A percentile compares a stretch with the other conserved stretches of the same genome.
Conservation (phyloP, 352 stramenopile species). For the Globisporangium yorkense region DNA sequence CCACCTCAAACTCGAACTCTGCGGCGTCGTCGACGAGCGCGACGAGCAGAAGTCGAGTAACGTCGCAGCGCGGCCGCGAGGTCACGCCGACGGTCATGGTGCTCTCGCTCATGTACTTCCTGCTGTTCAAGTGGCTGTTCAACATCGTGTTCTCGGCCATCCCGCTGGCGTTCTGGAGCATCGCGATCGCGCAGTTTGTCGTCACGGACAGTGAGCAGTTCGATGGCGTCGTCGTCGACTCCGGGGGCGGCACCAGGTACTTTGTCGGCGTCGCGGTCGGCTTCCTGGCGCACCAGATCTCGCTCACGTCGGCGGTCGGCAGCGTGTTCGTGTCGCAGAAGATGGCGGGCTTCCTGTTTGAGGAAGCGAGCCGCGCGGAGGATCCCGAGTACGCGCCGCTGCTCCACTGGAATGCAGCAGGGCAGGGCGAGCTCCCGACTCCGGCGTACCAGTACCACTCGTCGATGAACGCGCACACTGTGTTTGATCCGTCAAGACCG, state of each 20-base stretch:
- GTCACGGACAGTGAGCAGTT: conserved; percentile 8
- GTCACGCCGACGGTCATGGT: conserved; percentile 59
- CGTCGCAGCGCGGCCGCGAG: conserved; percentile 21
- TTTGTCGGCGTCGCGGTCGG: conserved; percentile 46
- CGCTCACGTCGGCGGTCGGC: conserved; percentile 30
- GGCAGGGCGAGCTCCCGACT: conserved; percentile 12
- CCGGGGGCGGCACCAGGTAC: conserved; percentile 15
- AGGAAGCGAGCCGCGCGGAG: conserved; percentile 7
- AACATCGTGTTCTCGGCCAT: conserved; percentile 48
- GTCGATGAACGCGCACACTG: conserved; percentile 4
- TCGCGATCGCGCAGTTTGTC: conserved; percentile 37
- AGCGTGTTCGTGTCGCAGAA: conserved; percentile 47
- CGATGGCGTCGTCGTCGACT: conserved; percentile 3
- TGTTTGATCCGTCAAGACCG: conserved; percentile 2
- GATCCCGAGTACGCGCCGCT: conserved; percentile 18
- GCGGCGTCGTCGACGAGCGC: neutral
- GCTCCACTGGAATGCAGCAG: conserved; percentile 15
- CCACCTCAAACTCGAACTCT: neutral
- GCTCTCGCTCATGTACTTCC: conserved; percentile 60
- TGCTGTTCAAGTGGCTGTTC: conserved; percentile 62
- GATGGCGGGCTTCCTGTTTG: conserved; percentile 36
- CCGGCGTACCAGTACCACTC: conserved; percentile 15
- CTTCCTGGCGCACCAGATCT: conserved; percentile 61
- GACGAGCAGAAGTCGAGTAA: neutral
- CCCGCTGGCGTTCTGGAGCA: conserved; percentile 38